These are phyloP conservation scores for Apophysomyces variabilis DNA, from an alignment of 371 early-diverging fungal genomes.

Conservation along the genomic window DNA sequence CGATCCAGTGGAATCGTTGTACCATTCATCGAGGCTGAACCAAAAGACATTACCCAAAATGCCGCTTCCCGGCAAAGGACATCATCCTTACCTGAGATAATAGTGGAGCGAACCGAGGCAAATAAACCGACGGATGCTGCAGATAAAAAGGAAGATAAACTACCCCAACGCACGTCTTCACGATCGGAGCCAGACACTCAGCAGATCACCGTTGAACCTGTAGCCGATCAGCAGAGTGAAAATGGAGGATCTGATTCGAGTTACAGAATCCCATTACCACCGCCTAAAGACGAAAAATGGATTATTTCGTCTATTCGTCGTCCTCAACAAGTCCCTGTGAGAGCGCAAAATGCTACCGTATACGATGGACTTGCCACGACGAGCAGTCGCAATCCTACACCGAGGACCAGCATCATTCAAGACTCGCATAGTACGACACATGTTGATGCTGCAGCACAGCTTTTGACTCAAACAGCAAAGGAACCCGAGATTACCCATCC, in stretches of 20 bases:
- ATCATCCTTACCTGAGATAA: neutral
- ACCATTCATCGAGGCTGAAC: neutral
- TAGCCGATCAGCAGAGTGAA: neutral
- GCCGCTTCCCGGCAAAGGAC: neutral
- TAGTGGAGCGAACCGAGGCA: neutral
- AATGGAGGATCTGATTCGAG: slow-evolving; percentile 16
- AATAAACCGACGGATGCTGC: neutral
- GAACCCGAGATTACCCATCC: neutral
- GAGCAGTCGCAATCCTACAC: slow-evolving; percentile 11
- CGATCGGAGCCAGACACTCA: neutral
- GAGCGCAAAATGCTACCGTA: slow-evolving; percentile 35
- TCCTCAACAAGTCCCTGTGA: slow-evolving; percentile 51
- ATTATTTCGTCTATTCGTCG: slow-evolving; percentile 53
- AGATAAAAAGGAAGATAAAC: neutral
- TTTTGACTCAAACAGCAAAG: slow-evolving; percentile 10
- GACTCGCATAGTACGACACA: slow-evolving; percentile 1
- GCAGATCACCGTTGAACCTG: neutral
- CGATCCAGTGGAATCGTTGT: neutral
- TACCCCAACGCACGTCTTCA: neutral
- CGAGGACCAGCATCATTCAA: slow-evolving; percentile 9
- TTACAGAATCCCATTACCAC: slow-evolving; percentile 27
- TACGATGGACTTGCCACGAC: slow-evolving; percentile 21
- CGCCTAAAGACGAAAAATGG: slow-evolving; percentile 56
- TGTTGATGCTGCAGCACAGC: slow-evolving; percentile 8
- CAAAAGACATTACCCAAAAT: neutral